These are phyloP conservation scores for Fraxinus excelsior DNA, from an alignment of 257 asterid species.

Conservation along the genomic window DNA sequence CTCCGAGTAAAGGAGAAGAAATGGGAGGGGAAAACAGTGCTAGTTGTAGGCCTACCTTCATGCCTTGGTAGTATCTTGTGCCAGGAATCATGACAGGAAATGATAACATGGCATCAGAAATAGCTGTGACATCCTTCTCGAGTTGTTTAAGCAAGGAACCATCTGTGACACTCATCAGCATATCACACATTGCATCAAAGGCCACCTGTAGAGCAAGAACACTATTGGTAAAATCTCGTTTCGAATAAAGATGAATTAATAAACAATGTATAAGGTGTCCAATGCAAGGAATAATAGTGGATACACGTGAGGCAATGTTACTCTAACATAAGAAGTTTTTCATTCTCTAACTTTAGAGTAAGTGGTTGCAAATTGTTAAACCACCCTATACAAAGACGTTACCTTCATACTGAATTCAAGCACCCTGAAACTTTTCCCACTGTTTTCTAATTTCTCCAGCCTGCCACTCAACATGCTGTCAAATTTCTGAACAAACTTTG, in stretches of 20 bases:
- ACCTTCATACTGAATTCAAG: conserved; percentile 64
- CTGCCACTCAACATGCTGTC: conserved; percentile 41
- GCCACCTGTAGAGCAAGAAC: conserved; percentile 37
- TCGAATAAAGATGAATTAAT: too few relatives aligned
- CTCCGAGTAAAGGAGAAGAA: too few relatives aligned
- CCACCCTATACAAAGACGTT: background rate
- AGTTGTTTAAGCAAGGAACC: conserved; percentile 32
- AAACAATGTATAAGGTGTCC: too few relatives aligned
- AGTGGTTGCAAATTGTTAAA: background rate
- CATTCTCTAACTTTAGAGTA: too few relatives aligned
- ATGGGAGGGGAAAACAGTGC: too few relatives aligned
- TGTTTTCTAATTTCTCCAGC: conserved; percentile 36
- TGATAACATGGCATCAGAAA: conserved; percentile 55
- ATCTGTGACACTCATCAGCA: conserved; percentile 52
- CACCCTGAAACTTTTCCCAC: conserved; percentile 48
- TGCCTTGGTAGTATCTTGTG: conserved; percentile 53
- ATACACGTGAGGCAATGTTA: too few relatives aligned
- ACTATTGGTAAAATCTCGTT: too few relatives aligned
- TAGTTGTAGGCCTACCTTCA: conserved; percentile 42
- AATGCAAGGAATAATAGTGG: too few relatives aligned
- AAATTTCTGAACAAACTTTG: conserved; percentile 44
- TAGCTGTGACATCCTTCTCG: conserved; percentile 41
- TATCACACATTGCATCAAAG: conserved; percentile 57
- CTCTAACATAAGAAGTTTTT: background rate
- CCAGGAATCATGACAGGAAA: conserved; percentile 64